Conservation (phyloP, 2,329 filamentous ascomycete genomes). For the Cytospora schulzeri region DNA sequence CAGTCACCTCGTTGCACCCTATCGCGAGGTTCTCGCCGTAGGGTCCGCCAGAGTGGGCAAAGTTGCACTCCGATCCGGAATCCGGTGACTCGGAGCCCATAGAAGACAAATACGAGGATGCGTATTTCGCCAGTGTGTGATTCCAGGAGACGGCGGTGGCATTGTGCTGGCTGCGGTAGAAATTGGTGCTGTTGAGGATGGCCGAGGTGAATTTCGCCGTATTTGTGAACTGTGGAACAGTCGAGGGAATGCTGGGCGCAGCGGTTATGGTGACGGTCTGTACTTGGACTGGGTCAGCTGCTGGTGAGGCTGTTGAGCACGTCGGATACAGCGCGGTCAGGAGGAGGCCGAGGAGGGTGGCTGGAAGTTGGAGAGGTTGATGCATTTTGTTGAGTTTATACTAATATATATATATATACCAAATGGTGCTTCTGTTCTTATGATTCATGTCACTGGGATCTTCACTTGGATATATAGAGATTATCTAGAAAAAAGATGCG, state of each 20-base stretch:
- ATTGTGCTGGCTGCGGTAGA: slow-evolving; percentile 65
- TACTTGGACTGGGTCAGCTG: not conserved
- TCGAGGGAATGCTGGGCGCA: slow-evolving; percentile 38
- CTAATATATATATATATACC: not conserved
- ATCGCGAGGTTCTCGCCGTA: slow-evolving; percentile 76
- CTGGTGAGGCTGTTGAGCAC: slow-evolving; percentile 1
- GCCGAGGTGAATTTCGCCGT: slow-evolving; percentile 49
- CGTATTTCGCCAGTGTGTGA: slow-evolving; percentile 58
- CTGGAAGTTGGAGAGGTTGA: not conserved
- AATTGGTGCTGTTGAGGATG: slow-evolving; percentile 68
- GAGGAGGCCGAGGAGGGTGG: slow-evolving; percentile 8
- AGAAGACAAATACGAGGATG: slow-evolving; percentile 50
- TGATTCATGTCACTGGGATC: not conserved
- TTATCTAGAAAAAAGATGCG: not conserved
- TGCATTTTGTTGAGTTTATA: not conserved
- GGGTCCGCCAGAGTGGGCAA: slow-evolving; percentile 61
- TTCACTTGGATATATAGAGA: not conserved
- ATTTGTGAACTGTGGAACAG: slow-evolving; percentile 41
- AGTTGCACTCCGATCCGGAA: slow-evolving; percentile 42
- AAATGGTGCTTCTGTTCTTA: no score
- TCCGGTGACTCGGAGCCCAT: slow-evolving; percentile 18
- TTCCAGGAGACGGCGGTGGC: slow-evolving; percentile 66
- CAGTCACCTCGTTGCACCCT: slow-evolving; percentile 62
- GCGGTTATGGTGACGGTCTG: slow-evolving; percentile 39
- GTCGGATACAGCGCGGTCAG: not conserved